These are phyloP conservation scores for Trichoderma semiorbis DNA, from an alignment of 2,329 filamentous ascomycete species.

Conservation along the genomic window DNA sequence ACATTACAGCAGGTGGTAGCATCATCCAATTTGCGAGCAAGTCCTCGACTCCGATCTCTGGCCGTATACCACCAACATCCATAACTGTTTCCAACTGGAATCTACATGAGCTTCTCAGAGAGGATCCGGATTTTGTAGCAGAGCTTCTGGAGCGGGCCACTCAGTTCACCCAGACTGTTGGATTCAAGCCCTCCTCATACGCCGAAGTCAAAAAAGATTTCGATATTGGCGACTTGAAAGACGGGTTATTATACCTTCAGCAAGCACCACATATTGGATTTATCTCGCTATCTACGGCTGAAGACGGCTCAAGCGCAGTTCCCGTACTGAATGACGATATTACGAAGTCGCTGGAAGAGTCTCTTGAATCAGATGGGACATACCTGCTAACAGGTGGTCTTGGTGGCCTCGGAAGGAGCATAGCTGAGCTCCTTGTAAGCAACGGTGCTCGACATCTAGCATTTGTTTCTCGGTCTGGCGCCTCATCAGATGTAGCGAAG, in stretches of 20 bases:
- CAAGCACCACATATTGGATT: conserved; percentile 27
- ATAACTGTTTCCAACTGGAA: conserved; percentile 34
- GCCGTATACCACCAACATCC: conserved; percentile 19
- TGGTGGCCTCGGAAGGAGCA: conserved; percentile 53
- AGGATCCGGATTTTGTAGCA: conserved; percentile 33
- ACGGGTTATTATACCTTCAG: conserved; percentile 29
- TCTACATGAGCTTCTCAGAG: conserved; percentile 30
- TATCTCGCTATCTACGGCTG: conserved; percentile 20
- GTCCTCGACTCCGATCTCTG: conserved; percentile 20
- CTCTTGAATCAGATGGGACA: conserved; percentile 38
- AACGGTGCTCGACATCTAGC: conserved; percentile 51
- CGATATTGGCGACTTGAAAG: conserved; percentile 24
- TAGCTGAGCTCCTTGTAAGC: conserved; percentile 48
- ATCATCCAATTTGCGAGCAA: conserved; percentile 32
- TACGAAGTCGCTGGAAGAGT: conserved; percentile 28
- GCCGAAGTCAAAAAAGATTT: conserved; percentile 12
- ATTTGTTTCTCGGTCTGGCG: conserved; percentile 51
- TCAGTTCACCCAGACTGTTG: conserved; percentile 4
- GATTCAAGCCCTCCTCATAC: background rate
- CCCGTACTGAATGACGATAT: conserved; percentile 23
- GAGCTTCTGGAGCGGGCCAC: conserved; percentile 27
- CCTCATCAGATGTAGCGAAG: conserved; percentile 27
- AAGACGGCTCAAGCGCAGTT: conserved; percentile 21
- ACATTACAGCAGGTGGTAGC: conserved; percentile 28
- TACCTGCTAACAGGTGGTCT: conserved; percentile 57